Percentiles rank a stretch among this genome's conserved stretches.
Conservation (phyloP, 306 rosid species). For the Vigna nakashimae region DNA sequence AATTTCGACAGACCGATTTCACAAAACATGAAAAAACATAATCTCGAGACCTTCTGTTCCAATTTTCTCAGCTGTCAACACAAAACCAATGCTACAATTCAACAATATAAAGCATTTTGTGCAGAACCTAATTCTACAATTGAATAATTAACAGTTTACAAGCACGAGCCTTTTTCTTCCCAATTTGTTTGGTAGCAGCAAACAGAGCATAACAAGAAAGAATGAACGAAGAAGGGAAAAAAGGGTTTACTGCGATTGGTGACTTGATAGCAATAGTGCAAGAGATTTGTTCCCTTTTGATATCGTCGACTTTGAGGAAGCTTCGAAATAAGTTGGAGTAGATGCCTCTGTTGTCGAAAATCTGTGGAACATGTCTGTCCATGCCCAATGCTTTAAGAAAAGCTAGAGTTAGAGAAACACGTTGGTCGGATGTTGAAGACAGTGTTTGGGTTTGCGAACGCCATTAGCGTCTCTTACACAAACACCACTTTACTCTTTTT, state of each 20-base stretch:
- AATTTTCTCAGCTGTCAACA: conserved; percentile 16
- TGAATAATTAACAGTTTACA: not conserved
- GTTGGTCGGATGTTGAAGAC: not conserved
- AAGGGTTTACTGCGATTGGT: conserved; percentile 31
- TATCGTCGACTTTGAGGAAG: conserved; percentile 36
- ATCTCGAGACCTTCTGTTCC: not conserved
- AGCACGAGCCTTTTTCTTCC: not conserved
- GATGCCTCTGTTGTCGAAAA: conserved; percentile 31
- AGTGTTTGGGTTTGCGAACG: not conserved
- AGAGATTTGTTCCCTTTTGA: conserved; percentile 45
- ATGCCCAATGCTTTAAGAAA: conserved; percentile 6
- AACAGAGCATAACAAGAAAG: not conserved
- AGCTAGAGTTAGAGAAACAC: not conserved
- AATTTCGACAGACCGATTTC: not conserved
- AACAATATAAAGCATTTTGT: not conserved
- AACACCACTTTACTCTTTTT: not conserved
- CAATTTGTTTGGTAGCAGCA: conserved; percentile 4
- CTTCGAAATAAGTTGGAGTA: conserved; percentile 33
- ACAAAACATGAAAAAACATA: not conserved
- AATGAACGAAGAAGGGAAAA: not conserved
- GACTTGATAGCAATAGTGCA: conserved; percentile 43
- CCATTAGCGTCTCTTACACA: not conserved
- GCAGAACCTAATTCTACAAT: not conserved
- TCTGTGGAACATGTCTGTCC: conserved; percentile 34
- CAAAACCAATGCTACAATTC: not conserved